phyloP scores from a whole-genome alignment of 2,329 filamentous ascomycete genomes.

The Drechslerella stenobrocha region DNA sequence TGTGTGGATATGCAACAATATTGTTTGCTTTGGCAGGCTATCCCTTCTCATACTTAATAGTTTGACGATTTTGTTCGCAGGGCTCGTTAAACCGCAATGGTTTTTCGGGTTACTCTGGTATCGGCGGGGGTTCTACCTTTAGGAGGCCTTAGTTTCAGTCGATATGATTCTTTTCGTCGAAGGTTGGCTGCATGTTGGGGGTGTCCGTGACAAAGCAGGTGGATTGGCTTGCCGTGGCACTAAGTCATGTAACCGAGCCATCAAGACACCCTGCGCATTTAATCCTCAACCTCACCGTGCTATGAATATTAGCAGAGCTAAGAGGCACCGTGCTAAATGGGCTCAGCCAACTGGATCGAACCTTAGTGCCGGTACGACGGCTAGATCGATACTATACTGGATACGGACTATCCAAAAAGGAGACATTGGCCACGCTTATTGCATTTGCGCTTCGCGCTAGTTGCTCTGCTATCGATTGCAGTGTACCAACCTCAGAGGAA shows the following conservation, averaged over 20 bases:
- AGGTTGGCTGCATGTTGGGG: constrained; percentile 19
- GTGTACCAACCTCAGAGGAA: constrained; percentile 18
- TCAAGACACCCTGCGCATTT: constrained; percentile 27
- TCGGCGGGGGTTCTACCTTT: too few relatives aligned
- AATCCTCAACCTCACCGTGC: constrained; percentile 34
- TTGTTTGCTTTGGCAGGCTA: constrained; percentile 40
- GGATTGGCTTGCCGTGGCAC: constrained; percentile 42
- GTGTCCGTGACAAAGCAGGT: constrained; percentile 25
- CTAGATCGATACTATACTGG: constrained; percentile 47
- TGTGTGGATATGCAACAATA: constrained; percentile 13
- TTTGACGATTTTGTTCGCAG: too few relatives aligned
- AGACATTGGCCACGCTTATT: constrained; percentile 8
- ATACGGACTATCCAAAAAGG: constrained; percentile 44
- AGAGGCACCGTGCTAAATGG: neutral
- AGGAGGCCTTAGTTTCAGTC: too few relatives aligned
- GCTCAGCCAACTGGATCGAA: constrained; percentile 33
- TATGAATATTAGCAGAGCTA: neutral
- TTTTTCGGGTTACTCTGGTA: too few relatives aligned
- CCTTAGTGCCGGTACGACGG: constrained; percentile 44
- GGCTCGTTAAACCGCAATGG: too few relatives aligned
- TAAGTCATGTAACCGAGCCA: constrained; percentile 46
- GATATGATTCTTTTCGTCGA: neutral
- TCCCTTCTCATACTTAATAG: constrained; percentile 8
- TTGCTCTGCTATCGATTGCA: constrained; percentile 42
- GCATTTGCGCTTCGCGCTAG: constrained; percentile 9